A percentile compares a stretch with the other conserved stretches of the same genome.
These are phyloP conservation scores for Penicillium crystallinum DNA, from an alignment of 495 filamentous ascomycete species.

Conservation along the genomic window DNA sequence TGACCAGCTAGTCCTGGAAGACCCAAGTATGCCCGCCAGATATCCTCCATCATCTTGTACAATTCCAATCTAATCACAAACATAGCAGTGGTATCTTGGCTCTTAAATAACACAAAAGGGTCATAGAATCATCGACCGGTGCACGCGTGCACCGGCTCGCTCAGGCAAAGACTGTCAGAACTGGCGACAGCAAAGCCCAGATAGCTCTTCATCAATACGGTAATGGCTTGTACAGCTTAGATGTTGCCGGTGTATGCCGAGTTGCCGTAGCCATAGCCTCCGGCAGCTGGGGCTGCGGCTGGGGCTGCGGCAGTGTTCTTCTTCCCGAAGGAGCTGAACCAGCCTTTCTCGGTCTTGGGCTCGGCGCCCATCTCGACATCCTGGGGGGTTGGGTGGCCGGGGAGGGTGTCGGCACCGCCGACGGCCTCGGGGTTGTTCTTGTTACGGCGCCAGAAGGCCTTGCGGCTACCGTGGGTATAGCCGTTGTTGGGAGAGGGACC, in stretches of 20 bases:
- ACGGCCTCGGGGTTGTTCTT: slow-evolving; percentile 35
- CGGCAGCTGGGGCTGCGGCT: slow-evolving; percentile 12
- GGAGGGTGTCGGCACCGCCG: slow-evolving; percentile 28
- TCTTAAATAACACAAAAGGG: slow-evolving; percentile 8
- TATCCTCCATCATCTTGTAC: slow-evolving; percentile 12
- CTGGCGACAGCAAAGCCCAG: background rate
- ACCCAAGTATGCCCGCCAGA: slow-evolving; percentile 4
- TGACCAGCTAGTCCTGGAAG: background rate
- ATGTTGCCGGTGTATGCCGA: slow-evolving; percentile 38
- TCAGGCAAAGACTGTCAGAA: background rate
- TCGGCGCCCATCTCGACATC: slow-evolving; percentile 33
- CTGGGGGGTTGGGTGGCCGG: slow-evolving; percentile 31
- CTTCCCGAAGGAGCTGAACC: slow-evolving; percentile 18
- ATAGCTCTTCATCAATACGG: background rate
- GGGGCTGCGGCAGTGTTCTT: slow-evolving; percentile 17
- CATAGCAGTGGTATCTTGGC: slow-evolving; percentile 23
- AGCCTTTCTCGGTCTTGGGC: slow-evolving; percentile 22
- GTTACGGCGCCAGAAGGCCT: slow-evolving; percentile 45
- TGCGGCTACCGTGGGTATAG: slow-evolving; percentile 66
- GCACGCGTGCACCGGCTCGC: background rate
- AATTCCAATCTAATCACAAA: slow-evolving; percentile 17
- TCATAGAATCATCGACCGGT: slow-evolving; percentile 23
- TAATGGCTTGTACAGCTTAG: too few species aligned
- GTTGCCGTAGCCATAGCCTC: slow-evolving; percentile 32
- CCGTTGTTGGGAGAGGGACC: slow-evolving; percentile 71